These are phyloP conservation scores for Bacidia gigantensis DNA, from an alignment of 495 filamentous ascomycete species.

Conservation along the genomic window DNA sequence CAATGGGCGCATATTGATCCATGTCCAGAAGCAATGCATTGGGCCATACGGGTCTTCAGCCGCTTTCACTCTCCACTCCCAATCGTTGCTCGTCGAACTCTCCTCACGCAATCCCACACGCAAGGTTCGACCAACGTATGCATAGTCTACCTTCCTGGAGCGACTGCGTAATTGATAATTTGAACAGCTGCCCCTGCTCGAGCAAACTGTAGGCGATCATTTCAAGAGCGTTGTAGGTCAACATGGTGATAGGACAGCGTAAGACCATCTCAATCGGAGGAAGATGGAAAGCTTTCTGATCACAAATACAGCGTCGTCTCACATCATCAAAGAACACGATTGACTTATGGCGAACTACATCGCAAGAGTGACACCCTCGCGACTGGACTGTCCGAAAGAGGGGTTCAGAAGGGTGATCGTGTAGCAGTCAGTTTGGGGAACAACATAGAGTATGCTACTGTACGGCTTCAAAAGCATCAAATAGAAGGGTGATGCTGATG, in stretches of 20 bases:
- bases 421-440: constrained; percentile 83
- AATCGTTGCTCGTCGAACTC: background rate
- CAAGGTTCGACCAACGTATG: background rate
- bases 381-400: constrained; percentile 53
- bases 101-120: background rate
- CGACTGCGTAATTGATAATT: background rate
- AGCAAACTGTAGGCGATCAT: constrained; percentile 68
- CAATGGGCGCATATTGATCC: too few species aligned
- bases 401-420: constrained; percentile 72
- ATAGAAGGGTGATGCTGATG: constrained; percentile 11
- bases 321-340: constrained; percentile 43
- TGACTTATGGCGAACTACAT: constrained; percentile 68
- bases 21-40: background rate
- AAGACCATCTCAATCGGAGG: constrained; percentile 17
- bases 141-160: background rate
- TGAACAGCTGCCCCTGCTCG: constrained; percentile 53
- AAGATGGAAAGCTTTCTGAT: background rate
- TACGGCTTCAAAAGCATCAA: constrained; percentile 21
- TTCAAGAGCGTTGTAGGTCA: constrained; percentile 56
- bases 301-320: constrained; percentile 42
- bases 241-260: constrained; percentile 68
- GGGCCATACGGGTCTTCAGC: background rate
- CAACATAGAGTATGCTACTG: constrained; percentile 63
- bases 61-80: background rate
- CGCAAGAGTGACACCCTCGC: constrained; percentile 63